Base-by-base conservation (phyloP, 495 filamentous ascomycete genomes). In the Lepidopterella palustris region DNA sequence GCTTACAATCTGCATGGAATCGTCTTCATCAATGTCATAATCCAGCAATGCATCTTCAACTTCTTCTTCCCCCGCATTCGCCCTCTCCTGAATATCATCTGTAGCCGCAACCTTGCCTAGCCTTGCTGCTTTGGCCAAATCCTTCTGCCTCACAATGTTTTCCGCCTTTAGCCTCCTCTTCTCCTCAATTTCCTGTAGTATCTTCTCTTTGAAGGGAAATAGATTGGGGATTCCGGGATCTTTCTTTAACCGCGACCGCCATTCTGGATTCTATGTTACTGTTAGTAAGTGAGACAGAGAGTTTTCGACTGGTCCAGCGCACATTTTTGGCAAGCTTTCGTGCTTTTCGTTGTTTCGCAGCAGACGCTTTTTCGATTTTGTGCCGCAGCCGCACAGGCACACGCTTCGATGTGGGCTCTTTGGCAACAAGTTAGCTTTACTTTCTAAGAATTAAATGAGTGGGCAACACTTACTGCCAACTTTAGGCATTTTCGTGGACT, bases 221-320 rank as follows among this genome's bases (percentile, higher is more conserved):
- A 96, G 80, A 70, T 96, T 98, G 51, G 93, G 93, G 53, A 98
- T 97, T 58, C 92, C 92, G 35, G 91, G 90, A 71, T 96, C 92
- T 75, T 97, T 97, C 83, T 95, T 97, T 58, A 95, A 71, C 71
- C 88, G 87, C 63, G 88, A 92, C 59, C 85, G 82, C 87, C 92
- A 96, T 87, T 96, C 82, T 20, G 95, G 95, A 73, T 97, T 95
- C 84, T 86, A 64, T 26, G 42, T 64, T 21, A 26, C 8, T 45
- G 18, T 61, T 3, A 53, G 42, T 53, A 20, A 26, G 45, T 27
- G 8, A 49, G 23, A 18, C 2, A 25, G 15, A 50, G 20, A 35
- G 10, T 26, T 26, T 20, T n/a, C n/a, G 35, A 35, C 10, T 27
- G 20, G 15, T n/a, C 28, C 5, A 11, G 25, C 45, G 2, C 71